Evolutionary conservation across 306 rosid species (phyloP).

Genomic region (Pterocarpus santalinus): DNA sequence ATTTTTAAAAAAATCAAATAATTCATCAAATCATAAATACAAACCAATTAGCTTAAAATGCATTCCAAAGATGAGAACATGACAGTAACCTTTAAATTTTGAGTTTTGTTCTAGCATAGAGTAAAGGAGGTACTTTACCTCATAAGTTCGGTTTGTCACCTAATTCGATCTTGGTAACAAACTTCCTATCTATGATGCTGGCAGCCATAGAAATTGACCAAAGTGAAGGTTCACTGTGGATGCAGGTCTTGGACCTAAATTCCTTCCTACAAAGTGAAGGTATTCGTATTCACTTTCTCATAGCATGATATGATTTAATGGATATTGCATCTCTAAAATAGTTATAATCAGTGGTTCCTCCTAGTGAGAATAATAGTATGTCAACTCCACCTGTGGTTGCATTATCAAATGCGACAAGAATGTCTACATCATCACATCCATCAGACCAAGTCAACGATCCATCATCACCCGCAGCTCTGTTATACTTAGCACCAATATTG

Average conservation of each 20-base stretch:
- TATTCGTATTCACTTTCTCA: slow-evolving; percentile 53
- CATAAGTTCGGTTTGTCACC: slow-evolving; percentile 26
- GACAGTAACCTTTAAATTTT: no score
- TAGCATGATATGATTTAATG: slow-evolving; percentile 64
- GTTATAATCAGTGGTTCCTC: neutral
- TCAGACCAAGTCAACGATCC: neutral
- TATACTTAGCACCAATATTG: no score
- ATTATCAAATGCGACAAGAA: slow-evolving; percentile 53
- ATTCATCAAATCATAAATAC: no score
- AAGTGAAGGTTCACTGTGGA: slow-evolving; percentile 33
- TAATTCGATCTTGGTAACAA: slow-evolving; percentile 47
- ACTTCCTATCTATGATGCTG: slow-evolving; percentile 58
- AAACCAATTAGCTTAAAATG: no score
- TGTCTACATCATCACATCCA: neutral
- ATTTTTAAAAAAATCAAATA: no score
- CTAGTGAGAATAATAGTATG: slow-evolving; percentile 52
- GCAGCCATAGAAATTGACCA: slow-evolving; percentile 69
- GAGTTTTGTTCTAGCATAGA: no score
- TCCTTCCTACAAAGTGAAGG: slow-evolving; percentile 26
- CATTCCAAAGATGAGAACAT: no score
- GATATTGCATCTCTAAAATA: slow-evolving; percentile 8
- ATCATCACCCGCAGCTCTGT: no score
- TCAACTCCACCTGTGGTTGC: slow-evolving; percentile 69
- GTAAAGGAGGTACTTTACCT: no score
- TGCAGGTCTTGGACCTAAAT: slow-evolving; percentile 41